A percentile compares a stretch with the other conserved stretches of the same genome.
Conservation (phyloP, 1,139 yeast species). For the Magnusiomyces suaveolens region DNA sequence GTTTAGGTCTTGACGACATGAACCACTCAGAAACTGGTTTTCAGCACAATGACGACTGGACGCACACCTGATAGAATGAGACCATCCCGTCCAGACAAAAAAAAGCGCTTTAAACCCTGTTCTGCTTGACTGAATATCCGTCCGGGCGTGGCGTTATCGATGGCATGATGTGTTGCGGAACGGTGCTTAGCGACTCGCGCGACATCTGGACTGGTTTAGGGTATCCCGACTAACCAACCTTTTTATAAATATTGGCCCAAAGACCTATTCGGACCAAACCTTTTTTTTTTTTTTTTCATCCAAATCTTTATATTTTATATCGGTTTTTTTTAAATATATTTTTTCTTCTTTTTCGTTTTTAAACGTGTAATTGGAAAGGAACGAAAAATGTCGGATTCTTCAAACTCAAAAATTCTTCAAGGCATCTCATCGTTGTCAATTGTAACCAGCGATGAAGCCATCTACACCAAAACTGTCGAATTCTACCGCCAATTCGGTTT, state of each 20-base stretch:
- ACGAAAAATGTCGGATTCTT: not conserved
- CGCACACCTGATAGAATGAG: not conserved
- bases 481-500: conserved; percentile 57
- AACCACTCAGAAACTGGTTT: not conserved
- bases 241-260: not conserved
- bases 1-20: not conserved
- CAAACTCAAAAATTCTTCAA: conserved; percentile 15
- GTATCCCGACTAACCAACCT: not conserved
- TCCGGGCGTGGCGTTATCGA: not conserved
- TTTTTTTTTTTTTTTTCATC: not conserved
- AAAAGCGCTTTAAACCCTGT: not conserved
- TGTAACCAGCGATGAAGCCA: conserved; percentile 43
- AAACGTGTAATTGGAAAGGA: not conserved
- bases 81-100: not conserved
- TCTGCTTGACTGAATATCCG: too few relatives aligned
- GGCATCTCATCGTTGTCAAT: conserved; percentile 44
- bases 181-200: not conserved
- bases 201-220: not conserved
- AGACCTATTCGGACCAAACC: not conserved
- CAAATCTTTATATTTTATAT: not conserved
- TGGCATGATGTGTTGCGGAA: not conserved
- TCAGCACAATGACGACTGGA: not conserved
- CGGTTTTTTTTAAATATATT: not conserved
- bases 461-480: conserved; percentile 38
- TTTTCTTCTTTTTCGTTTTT: not conserved